Percentiles rank a stretch among this genome's conserved stretches.
These are phyloP conservation scores for Parafenestella ontariensis DNA, from an alignment of 2,329 filamentous ascomycete species.

Conservation along the genomic window DNA sequence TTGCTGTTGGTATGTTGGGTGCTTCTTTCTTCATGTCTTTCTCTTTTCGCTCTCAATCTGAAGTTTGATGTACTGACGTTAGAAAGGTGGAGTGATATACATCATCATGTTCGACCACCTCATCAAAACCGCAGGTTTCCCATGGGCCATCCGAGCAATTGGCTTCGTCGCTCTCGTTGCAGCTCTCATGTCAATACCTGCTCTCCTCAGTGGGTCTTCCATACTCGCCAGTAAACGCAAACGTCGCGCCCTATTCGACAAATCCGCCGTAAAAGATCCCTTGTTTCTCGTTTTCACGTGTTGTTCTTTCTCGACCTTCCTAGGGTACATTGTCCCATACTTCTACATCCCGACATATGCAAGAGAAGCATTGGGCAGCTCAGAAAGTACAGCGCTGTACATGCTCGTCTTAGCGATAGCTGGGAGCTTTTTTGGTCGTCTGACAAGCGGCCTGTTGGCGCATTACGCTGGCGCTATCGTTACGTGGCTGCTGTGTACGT, in stretches of 20 bases:
- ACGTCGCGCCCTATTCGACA: slow-evolving; percentile 44
- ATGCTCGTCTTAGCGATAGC: slow-evolving; percentile 44
- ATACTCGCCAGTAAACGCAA: slow-evolving; percentile 37
- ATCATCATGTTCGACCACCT: slow-evolving; percentile 47
- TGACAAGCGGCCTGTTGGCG: slow-evolving; percentile 38
- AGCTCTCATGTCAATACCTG: slow-evolving; percentile 43
- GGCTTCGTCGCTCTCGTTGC: slow-evolving; percentile 43
- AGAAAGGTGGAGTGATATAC: slow-evolving; percentile 44
- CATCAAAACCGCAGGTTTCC: slow-evolving; percentile 35
- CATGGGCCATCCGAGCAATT: slow-evolving; percentile 46
- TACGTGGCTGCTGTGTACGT: slow-evolving; percentile 43
- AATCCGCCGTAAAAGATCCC: slow-evolving; percentile 39
- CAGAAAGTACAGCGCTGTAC: slow-evolving; percentile 39
- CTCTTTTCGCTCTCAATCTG: too few species aligned
- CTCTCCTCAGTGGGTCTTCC: slow-evolving; percentile 41
- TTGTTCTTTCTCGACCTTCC: slow-evolving; percentile 43
- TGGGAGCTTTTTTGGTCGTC: slow-evolving; percentile 45
- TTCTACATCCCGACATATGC: slow-evolving; percentile 49
- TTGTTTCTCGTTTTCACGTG: slow-evolving; percentile 46
- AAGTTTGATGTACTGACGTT: slow-evolving; percentile 9
- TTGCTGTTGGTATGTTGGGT: slow-evolving; percentile 44
- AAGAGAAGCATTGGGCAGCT: slow-evolving; percentile 36
- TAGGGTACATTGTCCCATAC: slow-evolving; percentile 49
- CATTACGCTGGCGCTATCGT: slow-evolving; percentile 43
- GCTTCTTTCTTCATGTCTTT: background rate